Evolutionary conservation across 2,329 filamentous ascomycete species (phyloP).

Genomic region (Salinomyces thailandicus): DNA sequence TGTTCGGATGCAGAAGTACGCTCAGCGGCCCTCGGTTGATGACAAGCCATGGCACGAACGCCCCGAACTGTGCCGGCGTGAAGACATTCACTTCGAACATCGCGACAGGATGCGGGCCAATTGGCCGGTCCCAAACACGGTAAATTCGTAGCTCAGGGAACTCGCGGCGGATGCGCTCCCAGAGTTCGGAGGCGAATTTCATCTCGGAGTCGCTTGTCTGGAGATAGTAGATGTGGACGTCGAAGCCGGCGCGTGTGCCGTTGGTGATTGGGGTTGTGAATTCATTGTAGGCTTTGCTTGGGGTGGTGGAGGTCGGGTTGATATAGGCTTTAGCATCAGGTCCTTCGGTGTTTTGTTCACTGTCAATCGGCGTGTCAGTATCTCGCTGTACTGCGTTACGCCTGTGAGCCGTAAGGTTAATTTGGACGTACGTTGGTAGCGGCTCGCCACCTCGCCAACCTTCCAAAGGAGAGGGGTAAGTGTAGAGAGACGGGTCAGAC

Average conservation of each 20-base stretch:
- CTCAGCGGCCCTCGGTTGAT: conserved; percentile 73
- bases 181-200: conserved; percentile 60
- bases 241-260: conserved; percentile 61
- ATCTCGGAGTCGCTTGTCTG: conserved; percentile 50
- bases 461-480: conserved; percentile 45
- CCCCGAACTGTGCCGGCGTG: conserved; percentile 71
- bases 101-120: conserved; percentile 71
- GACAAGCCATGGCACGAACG: conserved; percentile 76
- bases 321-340: conserved; percentile 68
- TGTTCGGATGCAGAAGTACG: conserved; percentile 74
- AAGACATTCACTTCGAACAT: conserved; percentile 94
- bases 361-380: conserved; percentile 6
- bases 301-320: conserved; percentile 51
- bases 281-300: conserved; percentile 57
- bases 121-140: conserved; percentile 60
- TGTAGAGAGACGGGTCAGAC: conserved; percentile 42
- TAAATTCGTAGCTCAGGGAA: conserved; percentile 84
- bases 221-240: conserved; percentile 78
- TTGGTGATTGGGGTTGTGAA: conserved; percentile 62
- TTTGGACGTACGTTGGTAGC: conserved; percentile 29
- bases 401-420: no score
- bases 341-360: conserved; percentile 28
- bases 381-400: no score
- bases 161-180: conserved; percentile 69
- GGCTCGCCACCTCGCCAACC: conserved; percentile 41